Percentiles rank a stretch among this genome's conserved stretches.
Evolutionary conservation across 106 monocot genomes (phyloP).

Genomic region (Apostasia shenzhenica): DNA sequence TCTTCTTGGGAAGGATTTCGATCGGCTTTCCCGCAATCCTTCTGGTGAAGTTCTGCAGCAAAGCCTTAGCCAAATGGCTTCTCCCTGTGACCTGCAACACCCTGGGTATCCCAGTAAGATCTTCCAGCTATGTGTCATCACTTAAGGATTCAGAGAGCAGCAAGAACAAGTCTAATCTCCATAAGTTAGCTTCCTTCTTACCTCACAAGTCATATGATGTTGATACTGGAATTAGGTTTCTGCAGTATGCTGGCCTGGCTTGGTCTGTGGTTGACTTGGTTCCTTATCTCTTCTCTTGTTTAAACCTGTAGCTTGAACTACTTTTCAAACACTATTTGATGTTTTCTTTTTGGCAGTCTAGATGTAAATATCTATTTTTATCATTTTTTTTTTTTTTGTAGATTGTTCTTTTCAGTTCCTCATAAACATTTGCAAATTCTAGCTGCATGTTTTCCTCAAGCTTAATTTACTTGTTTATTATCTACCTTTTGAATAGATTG

Average conservation of each 20-base stretch:
- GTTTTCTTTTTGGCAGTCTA: too few relatives aligned
- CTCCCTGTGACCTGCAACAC: conserved; percentile 73
- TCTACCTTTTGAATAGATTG: too few relatives aligned
- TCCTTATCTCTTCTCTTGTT: conserved; percentile 54
- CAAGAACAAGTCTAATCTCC: conserved; percentile 32
- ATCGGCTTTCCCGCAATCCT: conserved; percentile 83
- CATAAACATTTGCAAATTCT: too few relatives aligned
- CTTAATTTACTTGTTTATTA: too few relatives aligned
- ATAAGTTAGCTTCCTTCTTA: conserved; percentile 33
- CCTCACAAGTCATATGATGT: conserved; percentile 54
- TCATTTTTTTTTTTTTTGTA: too few relatives aligned
- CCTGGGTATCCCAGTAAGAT: conserved; percentile 64
- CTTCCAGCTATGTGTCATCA: conserved; percentile 71
- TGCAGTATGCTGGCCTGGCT: conserved; percentile 82
- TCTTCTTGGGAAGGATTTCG: conserved; percentile 49
- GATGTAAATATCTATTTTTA: too few relatives aligned
- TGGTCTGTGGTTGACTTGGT: conserved; percentile 90
- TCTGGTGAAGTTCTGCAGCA: conserved; percentile 85
- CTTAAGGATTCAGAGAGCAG: conserved; percentile 33
- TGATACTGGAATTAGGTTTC: conserved; percentile 79
- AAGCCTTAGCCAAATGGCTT: conserved; percentile 84
- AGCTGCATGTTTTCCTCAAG: too few relatives aligned
- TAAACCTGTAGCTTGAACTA: conserved; percentile 36
- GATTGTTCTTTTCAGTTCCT: too few relatives aligned
- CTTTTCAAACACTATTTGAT: too few relatives aligned